Evolutionary conservation across 495 filamentous ascomycete genomes (phyloP).

Genomic region (Penicillium canariense): DNA sequence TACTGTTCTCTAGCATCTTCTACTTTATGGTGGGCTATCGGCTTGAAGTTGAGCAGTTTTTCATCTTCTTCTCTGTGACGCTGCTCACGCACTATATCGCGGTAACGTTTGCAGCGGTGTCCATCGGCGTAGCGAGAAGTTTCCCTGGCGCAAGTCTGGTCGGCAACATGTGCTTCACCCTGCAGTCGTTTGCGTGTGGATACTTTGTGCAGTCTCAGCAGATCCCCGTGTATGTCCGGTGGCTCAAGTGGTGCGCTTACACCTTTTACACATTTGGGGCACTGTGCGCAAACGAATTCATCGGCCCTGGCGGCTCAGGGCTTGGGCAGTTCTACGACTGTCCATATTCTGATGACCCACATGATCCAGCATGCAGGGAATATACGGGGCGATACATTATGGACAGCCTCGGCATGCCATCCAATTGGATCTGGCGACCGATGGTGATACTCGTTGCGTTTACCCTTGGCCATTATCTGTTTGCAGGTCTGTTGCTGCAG

Average conservation of each 20-base stretch:
- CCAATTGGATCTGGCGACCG: slow-evolving; percentile 60
- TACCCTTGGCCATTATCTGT: slow-evolving; percentile 52
- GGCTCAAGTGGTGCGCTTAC: slow-evolving; percentile 60
- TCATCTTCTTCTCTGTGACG: slow-evolving; percentile 63
- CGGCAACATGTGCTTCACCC: slow-evolving; percentile 65
- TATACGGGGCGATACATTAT: slow-evolving; percentile 69
- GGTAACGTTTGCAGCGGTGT: slow-evolving; percentile 58
- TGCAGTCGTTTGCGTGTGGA: slow-evolving; percentile 68
- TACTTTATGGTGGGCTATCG: slow-evolving; percentile 78
- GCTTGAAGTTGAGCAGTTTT: slow-evolving; percentile 55
- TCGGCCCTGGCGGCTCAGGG: slow-evolving; percentile 38
- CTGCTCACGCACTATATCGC: slow-evolving; percentile 66
- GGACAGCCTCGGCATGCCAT: slow-evolving; percentile 59
- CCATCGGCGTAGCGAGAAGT: slow-evolving; percentile 57
- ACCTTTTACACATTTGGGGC: slow-evolving; percentile 69
- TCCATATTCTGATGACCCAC: slow-evolving; percentile 52
- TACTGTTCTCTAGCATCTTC: slow-evolving; percentile 64
- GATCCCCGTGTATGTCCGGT: slow-evolving; percentile 70
- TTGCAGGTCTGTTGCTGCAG: slow-evolving; percentile 54
- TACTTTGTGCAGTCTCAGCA: slow-evolving; percentile 69
- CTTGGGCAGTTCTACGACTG: slow-evolving; percentile 63
- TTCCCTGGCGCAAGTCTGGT: slow-evolving; percentile 63
- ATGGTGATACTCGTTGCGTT: slow-evolving; percentile 60
- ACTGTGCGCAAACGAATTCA: slow-evolving; percentile 66
- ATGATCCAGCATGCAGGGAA: slow-evolving; percentile 59